Evolutionary conservation across 2,329 filamentous ascomycete species (phyloP), one percentile per base, ranked within the genome.

Genomic region (Didymella pomorum): DNA sequence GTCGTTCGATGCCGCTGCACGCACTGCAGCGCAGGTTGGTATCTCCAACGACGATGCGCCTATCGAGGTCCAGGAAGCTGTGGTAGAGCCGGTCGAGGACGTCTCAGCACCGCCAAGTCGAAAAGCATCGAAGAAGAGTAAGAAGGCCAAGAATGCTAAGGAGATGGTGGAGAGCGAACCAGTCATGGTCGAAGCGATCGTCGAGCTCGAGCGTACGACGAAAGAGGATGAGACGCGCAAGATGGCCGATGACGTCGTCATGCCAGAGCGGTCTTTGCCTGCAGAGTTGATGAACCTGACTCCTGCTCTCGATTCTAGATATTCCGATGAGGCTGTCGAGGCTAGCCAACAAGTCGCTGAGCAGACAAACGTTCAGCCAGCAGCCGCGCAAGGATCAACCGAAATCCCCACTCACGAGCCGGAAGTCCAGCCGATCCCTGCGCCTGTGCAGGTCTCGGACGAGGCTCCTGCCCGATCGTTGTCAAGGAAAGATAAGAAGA

Each of bases 41-140:
- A 3, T 49, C 14, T 18, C 35, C 25, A n/a, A n/a, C 6, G 7
- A 48, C 2, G 16, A 52, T 4, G 1, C 7, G 9, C 14, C 12
- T 16, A 8, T 12, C 7, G 12, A 28, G 37, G 11, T 21, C 5
- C 25, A 41, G 53, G 10, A 25, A 20, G 26, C n/a, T 12, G 42
- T 33, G 10, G 4, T 1, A 6, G 26, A 29, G 18, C 43, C n/a
- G 14, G 18, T 43, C 9, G 56, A 65, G 3, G 58, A 65, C 18
- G 20, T 29, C 2, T 52, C 54, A 23, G 57, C 53, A 16, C 60
- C 56, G 11, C 28, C 58, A 21, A 64, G 55, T 50, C 65, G 62
- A 21, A 71, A 71, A 56, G 31, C 60, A 29, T 70, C 64, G 12
- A 73, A 75, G 62, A 77, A 77, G 48, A 65, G 61, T 21, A 76